Evolutionary conservation across 1,284 basidiomycete species (phyloP).

Genomic region (Microbotryum lychnidis-dioicae): DNA sequence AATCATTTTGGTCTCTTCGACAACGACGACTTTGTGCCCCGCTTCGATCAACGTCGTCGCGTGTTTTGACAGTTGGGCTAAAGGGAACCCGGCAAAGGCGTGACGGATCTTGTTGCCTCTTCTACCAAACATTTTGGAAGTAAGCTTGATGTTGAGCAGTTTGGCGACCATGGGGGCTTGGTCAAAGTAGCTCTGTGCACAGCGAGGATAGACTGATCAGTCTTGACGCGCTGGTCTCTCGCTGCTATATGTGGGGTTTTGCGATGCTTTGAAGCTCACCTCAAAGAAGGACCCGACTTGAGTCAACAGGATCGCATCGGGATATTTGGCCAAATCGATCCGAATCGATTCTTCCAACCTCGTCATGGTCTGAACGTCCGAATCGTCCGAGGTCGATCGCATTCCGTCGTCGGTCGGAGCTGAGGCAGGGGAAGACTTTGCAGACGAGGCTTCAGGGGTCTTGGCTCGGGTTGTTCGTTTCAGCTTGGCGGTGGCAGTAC

Average conservation of each 20-base stretch:
- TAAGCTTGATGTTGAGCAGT: slow-evolving; percentile 71
- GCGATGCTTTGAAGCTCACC: slow-evolving; percentile 45
- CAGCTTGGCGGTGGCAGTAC: too few species aligned
- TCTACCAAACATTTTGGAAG: slow-evolving; percentile 56
- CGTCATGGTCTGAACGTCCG: slow-evolving; percentile 21
- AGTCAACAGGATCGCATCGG: slow-evolving; percentile 80
- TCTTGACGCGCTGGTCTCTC: not conserved
- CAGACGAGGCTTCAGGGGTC: too few species aligned
- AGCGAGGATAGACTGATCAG: slow-evolving; percentile 2
- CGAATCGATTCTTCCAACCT: slow-evolving; percentile 59
- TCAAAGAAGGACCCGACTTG: slow-evolving; percentile 93
- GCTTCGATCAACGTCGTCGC: slow-evolving; percentile 74
- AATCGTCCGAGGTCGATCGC: too few species aligned
- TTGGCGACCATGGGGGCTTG: slow-evolving; percentile 71
- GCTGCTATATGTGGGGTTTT: not conserved
- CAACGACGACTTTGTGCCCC: slow-evolving; percentile 75
- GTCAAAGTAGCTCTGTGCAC: slow-evolving; percentile 75
- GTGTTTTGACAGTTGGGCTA: slow-evolving; percentile 74
- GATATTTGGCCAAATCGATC: slow-evolving; percentile 63
- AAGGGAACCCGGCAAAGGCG: slow-evolving; percentile 77
- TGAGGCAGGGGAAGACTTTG: too few species aligned
- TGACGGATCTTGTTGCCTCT: slow-evolving; percentile 50
- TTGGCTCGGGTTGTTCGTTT: too few species aligned
- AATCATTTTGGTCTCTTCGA: slow-evolving; percentile 70
- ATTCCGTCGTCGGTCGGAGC: too few species aligned